Percentiles rank a stretch among this genome's conserved stretches.
Evolutionary conservation across 345 rosid species (phyloP).

Genomic region (Adansonia digitata): DNA sequence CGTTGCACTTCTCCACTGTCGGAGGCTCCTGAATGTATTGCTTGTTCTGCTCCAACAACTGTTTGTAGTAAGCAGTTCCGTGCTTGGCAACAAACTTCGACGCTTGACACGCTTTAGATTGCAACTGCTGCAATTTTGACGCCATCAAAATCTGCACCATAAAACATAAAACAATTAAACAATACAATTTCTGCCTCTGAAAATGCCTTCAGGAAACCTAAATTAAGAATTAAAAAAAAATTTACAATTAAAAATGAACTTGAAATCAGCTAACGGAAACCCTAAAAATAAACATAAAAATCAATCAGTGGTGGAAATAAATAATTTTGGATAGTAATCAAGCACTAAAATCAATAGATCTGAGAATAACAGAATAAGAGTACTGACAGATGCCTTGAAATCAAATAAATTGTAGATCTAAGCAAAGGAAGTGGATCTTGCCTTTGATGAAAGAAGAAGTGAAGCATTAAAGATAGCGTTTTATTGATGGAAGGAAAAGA

Average conservation of each 20-base stretch:
- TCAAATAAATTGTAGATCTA: neutral
- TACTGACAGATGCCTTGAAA: neutral
- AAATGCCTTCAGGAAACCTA: neutral
- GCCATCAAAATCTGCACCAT: constrained; percentile 40
- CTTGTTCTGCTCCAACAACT: constrained; percentile 72
- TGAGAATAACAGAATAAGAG: neutral
- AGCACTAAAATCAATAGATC: neutral
- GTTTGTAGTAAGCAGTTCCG: constrained; percentile 65
- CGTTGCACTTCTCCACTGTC: constrained; percentile 64
- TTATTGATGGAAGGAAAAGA: neutral
- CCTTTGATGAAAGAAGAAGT: constrained; percentile 9
- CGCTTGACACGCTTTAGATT: constrained; percentile 73
- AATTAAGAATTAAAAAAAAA: too few species aligned
- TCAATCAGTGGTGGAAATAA: neutral
- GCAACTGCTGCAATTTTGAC: constrained; percentile 52
- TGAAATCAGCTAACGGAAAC: neutral
- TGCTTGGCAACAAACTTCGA: constrained; percentile 58
- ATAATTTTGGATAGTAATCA: neutral
- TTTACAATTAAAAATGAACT: neutral
- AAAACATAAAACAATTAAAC: neutral
- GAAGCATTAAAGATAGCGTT: neutral
- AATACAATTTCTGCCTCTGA: neutral
- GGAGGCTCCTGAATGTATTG: constrained; percentile 80
- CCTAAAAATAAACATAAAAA: neutral
- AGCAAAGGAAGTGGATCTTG: neutral